Percentiles rank a stretch among this genome's conserved stretches.
Conservation (phyloP, 2,329 filamentous ascomycete species). For the Neospermospora avenae region DNA sequence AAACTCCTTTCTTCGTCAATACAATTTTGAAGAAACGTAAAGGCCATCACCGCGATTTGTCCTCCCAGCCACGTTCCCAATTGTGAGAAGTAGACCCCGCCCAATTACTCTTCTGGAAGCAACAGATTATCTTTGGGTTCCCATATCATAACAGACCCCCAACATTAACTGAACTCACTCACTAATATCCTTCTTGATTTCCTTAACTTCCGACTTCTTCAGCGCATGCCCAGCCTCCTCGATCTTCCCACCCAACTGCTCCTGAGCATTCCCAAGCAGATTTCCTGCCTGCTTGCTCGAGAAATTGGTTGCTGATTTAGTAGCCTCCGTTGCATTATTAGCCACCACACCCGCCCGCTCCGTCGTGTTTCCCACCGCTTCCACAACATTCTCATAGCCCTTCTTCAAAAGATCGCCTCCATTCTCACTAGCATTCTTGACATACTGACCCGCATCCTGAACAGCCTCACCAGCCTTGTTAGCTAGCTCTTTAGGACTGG, state of each 20-base stretch:
- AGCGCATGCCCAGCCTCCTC: slow-evolving; percentile 17
- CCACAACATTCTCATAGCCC: slow-evolving; percentile 17
- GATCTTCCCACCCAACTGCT: slow-evolving; percentile 27
- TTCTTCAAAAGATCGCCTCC: slow-evolving; percentile 13
- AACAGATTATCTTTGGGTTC: not conserved
- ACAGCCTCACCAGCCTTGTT: slow-evolving; percentile 36
- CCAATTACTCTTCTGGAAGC: not conserved
- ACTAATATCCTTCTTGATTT: not conserved
- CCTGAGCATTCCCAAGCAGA: slow-evolving; percentile 32
- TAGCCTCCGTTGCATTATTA: slow-evolving; percentile 18
- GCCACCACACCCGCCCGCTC: slow-evolving; percentile 21
- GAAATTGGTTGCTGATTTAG: slow-evolving; percentile 19
- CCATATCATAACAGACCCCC: too few relatives aligned
- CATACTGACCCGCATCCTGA: slow-evolving; percentile 16
- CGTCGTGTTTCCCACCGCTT: slow-evolving; percentile 21
- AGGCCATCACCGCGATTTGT: not conserved
- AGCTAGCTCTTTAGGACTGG: slow-evolving; percentile 41
- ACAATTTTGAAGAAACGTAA: not conserved
- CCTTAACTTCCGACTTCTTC: slow-evolving; percentile 5
- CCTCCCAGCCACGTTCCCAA: not conserved
- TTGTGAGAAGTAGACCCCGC: not conserved
- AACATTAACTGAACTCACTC: too few relatives aligned
- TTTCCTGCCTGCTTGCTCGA: slow-evolving; percentile 28
- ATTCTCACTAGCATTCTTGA: slow-evolving; percentile 16
- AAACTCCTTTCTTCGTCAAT: not conserved